Conservation (phyloP, 2,329 filamentous ascomycete genomes). For the Nannizziopsis barbatae region DNA sequence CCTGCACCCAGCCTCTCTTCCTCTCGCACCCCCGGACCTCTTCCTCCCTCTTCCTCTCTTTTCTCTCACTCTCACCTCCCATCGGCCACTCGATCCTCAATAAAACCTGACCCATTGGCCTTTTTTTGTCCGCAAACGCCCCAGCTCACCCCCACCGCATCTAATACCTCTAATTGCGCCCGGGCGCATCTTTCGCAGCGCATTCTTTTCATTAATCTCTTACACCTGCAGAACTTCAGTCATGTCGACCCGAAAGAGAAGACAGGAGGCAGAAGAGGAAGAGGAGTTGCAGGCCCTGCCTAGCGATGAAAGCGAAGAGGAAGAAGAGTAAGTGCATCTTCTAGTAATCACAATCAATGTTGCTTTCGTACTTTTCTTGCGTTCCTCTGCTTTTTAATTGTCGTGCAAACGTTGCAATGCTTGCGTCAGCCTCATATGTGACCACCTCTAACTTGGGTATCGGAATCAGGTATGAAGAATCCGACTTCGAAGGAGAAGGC, state of each 20-base stretch:
- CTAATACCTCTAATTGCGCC: neutral
- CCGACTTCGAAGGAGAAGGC: slow-evolving; percentile 21
- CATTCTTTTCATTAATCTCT: neutral
- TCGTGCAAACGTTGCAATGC: no score
- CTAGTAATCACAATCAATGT: neutral
- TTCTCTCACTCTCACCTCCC: neutral
- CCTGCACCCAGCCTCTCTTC: slow-evolving; percentile 1
- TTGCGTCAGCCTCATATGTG: neutral
- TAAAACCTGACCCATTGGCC: neutral
- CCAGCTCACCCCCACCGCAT: neutral
- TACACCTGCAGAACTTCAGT: neutral
- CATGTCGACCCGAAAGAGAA: slow-evolving; percentile 43
- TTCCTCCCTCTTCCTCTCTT: neutral
- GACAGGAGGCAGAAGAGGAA: slow-evolving; percentile 39
- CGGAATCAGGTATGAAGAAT: slow-evolving; percentile 24
- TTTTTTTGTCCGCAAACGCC: neutral
- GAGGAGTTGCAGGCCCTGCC: slow-evolving; percentile 39
- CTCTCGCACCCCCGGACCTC: neutral
- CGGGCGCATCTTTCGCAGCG: neutral
- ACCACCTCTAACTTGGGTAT: neutral
- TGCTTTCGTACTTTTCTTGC: neutral
- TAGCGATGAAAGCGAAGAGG: slow-evolving; percentile 41
- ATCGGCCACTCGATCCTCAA: neutral
- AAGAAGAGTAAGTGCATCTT: slow-evolving; percentile 31
- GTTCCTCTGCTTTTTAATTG: neutral